These are phyloP conservation scores for Komagataella pastoris DNA, from an alignment of 805 yeast species.

Conservation along the genomic window DNA sequence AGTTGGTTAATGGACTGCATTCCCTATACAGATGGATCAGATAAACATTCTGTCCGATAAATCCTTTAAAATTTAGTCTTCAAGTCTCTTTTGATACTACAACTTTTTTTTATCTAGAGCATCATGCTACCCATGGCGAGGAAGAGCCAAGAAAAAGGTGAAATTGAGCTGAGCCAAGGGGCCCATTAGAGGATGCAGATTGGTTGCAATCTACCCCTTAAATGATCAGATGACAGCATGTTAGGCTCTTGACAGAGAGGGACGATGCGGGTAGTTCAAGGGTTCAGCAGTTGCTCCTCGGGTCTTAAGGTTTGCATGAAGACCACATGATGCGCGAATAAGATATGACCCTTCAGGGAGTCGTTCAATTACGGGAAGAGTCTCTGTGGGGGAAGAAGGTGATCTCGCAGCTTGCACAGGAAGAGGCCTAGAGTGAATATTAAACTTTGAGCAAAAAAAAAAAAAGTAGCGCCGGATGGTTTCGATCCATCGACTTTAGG, in stretches of 20 bases:
- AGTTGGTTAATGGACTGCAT: not conserved
- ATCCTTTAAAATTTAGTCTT: not conserved
- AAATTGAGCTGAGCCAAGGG: not conserved
- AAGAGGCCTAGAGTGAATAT: no score
- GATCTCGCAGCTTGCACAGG: not conserved
- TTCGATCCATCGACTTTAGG: conserved; percentile 97
- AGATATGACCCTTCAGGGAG: not conserved
- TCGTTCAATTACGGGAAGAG: not conserved
- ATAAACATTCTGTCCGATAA: not conserved
- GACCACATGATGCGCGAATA: not conserved
- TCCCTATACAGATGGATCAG: not conserved
- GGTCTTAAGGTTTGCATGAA: not conserved
- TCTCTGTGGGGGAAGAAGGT: not conserved
- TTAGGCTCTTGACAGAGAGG: not conserved
- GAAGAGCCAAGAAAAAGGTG: not conserved
- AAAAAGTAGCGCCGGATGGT: conserved; percentile 77
- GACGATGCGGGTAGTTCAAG: not conserved
- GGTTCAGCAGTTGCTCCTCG: not conserved
- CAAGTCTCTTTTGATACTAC: not conserved
- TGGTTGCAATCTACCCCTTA: not conserved
- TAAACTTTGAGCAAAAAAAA: conserved; percentile 9
- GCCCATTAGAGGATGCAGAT: no score
- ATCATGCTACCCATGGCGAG: not conserved
- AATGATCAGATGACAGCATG: not conserved
- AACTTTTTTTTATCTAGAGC: not conserved